Conservation (phyloP, 495 filamentous ascomycete genomes). For the Penicillium ucsense region DNA sequence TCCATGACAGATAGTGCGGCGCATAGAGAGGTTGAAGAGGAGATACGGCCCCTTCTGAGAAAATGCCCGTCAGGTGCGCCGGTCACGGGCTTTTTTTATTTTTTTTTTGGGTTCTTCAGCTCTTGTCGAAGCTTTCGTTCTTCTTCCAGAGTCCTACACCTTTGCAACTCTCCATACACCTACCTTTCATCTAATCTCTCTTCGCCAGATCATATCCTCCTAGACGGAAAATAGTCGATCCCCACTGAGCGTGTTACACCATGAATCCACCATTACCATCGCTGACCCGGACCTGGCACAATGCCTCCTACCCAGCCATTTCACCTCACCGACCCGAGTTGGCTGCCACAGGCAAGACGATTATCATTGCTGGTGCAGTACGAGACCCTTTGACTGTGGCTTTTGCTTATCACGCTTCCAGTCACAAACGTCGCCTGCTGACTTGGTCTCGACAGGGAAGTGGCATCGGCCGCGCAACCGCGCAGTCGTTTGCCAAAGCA, state of each 20-base stretch:
- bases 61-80: no score
- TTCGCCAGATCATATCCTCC: not conserved
- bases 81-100: no score
- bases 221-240: not conserved
- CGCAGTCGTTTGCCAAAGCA: constrained; percentile 27
- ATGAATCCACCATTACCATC: constrained; percentile 20
- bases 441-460: constrained; percentile 11
- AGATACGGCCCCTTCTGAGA: no score
- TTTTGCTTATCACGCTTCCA: no score
- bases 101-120: no score
- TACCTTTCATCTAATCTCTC: not conserved
- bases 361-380: constrained; percentile 40
- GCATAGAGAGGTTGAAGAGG: no score
- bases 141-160: no score
- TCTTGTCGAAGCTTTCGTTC: no score
- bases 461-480: constrained; percentile 30
- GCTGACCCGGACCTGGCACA: constrained; percentile 23
- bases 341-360: constrained; percentile 28
- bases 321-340: constrained; percentile 28
- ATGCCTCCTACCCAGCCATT: constrained; percentile 32
- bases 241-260: not conserved
- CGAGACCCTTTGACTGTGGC: not conserved
- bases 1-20: no score
- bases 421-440: no score
- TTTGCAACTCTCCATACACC: no score